A percentile compares a stretch with the other conserved stretches of the same genome.
phyloP scores from a whole-genome alignment of 2,329 filamentous ascomycete species.

The Pestalotiopsis sp. region DNA sequence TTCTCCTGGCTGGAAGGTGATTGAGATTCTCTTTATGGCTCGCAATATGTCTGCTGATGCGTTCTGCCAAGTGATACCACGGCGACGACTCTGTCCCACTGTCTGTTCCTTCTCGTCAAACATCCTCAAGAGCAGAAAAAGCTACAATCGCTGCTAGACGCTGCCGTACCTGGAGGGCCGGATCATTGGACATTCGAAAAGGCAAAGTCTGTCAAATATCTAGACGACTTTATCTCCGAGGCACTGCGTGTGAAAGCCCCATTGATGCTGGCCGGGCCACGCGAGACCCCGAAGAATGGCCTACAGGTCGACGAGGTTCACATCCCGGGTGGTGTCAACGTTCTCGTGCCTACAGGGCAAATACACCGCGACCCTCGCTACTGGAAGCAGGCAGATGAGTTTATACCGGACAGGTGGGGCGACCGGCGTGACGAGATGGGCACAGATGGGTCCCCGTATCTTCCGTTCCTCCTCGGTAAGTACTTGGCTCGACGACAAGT shows the following conservation, averaged over 20 bases:
- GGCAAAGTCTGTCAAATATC: conserved; percentile 29
- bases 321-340: conserved; percentile 34
- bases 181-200: conserved; percentile 32
- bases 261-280: conserved; percentile 34
- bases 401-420: conserved; percentile 27
- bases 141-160: conserved; percentile 24
- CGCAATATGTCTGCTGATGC: not conserved
- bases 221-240: conserved; percentile 35
- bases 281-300: conserved; percentile 38
- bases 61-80: conserved; percentile 32
- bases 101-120: conserved; percentile 35
- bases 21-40: not conserved
- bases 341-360: conserved; percentile 23
- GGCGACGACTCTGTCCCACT: conserved; percentile 29
- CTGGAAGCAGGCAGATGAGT: conserved; percentile 19
- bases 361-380: conserved; percentile 28
- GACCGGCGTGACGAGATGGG: conserved; percentile 22
- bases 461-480: conserved; percentile 25
- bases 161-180: not conserved
- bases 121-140: conserved; percentile 29
- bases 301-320: conserved; percentile 32
- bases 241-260: conserved; percentile 39
- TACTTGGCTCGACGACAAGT: not conserved
- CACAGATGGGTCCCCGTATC: conserved; percentile 21
- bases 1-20: conserved; percentile 34